Base-by-base conservation (phyloP, 1,284 basidiomycete species). In the Sporisorium iseilematis-ciliati region DNA sequence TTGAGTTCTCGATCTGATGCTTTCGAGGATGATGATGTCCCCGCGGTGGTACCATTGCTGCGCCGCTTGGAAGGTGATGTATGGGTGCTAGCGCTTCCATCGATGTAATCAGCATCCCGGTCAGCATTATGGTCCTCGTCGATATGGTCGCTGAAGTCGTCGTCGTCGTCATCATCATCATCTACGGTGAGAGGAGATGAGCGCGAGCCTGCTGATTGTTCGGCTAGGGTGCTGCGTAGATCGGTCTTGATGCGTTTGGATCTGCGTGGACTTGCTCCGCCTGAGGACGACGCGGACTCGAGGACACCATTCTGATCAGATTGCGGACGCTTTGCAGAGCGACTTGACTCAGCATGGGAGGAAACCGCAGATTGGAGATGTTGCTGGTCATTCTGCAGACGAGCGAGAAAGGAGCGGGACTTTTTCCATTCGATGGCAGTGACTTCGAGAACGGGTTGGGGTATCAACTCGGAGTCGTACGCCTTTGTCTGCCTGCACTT, bases 401-500 rank as follows among this genome's bases (percentile, higher is more conserved):
- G 72, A n/a, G 61, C 65, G 3, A 75, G 43, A 18, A 69, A 75
- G 16, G 57, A 41, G 12, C 72, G 62, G 1, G 72, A 51, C 8
- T 43, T 55, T 14, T 70, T 77, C 82, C 82, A 84, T 14, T 72
- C 65, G n/a, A 76, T 55, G 0, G 82, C 80, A 0, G 76, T 78
- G 20, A 71, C 57, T 43, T 84, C 82, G 23, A 84, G 72, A 0
- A 72, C 74, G 4, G 76, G 75, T 57, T 79, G 75, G 0, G 80
- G 78, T 38, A 81, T 58, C 12, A 84, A 64, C 43, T 83, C 80
- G 12, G 75, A 72, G 43, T 84, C 82, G 58, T 77, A 79, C 0
- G 79, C 82, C 51, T 84, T 84, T 23, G 74, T 82, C 56, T 80
- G 77, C 12, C 81, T 67, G 49, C 82, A 84, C 42, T 82, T 81